Base-by-base conservation (phyloP, 163 green algal species). In the Volvox carteri region DNA sequence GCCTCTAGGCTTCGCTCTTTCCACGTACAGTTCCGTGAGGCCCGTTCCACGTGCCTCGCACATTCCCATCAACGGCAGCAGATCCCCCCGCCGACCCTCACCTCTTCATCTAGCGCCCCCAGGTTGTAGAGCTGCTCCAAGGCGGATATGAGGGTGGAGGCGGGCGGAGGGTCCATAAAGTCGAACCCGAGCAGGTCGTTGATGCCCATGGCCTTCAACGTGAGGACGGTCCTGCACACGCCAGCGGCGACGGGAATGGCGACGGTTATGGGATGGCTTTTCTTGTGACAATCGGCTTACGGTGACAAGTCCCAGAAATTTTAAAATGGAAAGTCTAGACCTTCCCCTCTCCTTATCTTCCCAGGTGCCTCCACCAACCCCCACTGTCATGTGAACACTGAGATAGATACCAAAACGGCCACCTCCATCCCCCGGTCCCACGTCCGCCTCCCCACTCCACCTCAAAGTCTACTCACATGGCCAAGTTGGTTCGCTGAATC, bases 121-220 rank as follows among this genome's bases (percentile, higher is more conserved):
- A 99, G 95, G 92, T 99, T 99, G 95, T 99, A 99, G 79, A 99
- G 95, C 94, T 98, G 95, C 93, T 87, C 80, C 80, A 87, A 62
- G 2, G 80, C 80, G 33, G 80, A 87, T 30, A 87, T 92, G 46
- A 96, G 91, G 14, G 94, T 95, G 21, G 92, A 93, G 56, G 96
- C 86, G 25, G 97, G 96, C n/a, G 98, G 98, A 0, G 98, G 97
- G 93, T 99, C 98, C 98, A 99, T 99, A 94, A 99, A 99, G 95
- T 99, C 98, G 91, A 99, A 99, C 73, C 93, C 93, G 62, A 99
- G 93, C 60, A 99, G 94, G 93, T 99, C 98, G 93, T 99, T 99
- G 94, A 99, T 99, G 86, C 98, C 97, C 97, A 99, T 99, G 60
- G 97, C 96, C 85, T 92, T 90, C 35, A 92, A 83, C 68, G 85